Evolutionary conservation across 2,329 filamentous ascomycete species (phyloP), one percentile per base, ranked within the genome.

Genomic region (Neofusicoccum sp.): DNA sequence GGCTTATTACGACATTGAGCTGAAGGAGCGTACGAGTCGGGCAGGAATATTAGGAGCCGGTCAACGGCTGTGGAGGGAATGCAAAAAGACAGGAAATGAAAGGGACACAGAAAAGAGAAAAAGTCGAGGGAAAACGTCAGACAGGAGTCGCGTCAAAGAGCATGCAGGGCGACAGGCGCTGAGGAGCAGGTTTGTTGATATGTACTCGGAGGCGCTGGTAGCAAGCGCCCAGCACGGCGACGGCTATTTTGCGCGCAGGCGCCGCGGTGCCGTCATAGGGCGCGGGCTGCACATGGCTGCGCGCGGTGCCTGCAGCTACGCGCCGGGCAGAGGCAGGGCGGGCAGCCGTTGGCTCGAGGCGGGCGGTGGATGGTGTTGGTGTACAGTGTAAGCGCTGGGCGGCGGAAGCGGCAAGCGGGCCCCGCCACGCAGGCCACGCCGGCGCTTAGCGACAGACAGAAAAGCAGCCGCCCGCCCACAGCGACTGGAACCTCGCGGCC

Each of bases 141-240:
- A 67, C 69, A 65, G 28, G 45, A 62, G 53, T 66, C 62, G 72
- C 73, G 68, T 72, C 72, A 74, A 69, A 34, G 43, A 41, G 51
- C 49, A 57, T 61, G 49, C 59, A 61, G 38, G 56, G 56, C 41
- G 43, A 41, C 20, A 43, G 26, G 24, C n/a, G 24, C 14, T n/a
- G 45, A 33, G 58, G 16, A 36, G 34, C 33, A 24, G n/a, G 26
- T 16, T 44, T 53, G 58, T 44, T 60, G 58, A 51, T 60, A 60
- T 54, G 58, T 60, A 34, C 30, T 51, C 30, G 51, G 51, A 36
- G 31, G 54, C 43, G 54, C 9, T 14, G 14, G 34, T 5, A 14
- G 47, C 58, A 60, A 60, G 58, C 58, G 58, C 58, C 58, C 58
- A 51, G 36, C 54, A 40, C 12, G 11, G 12, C 43, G n/a, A 60